phyloP scores from a whole-genome alignment of 2,329 filamentous ascomycete genomes.

The Scorias spongiosa region DNA sequence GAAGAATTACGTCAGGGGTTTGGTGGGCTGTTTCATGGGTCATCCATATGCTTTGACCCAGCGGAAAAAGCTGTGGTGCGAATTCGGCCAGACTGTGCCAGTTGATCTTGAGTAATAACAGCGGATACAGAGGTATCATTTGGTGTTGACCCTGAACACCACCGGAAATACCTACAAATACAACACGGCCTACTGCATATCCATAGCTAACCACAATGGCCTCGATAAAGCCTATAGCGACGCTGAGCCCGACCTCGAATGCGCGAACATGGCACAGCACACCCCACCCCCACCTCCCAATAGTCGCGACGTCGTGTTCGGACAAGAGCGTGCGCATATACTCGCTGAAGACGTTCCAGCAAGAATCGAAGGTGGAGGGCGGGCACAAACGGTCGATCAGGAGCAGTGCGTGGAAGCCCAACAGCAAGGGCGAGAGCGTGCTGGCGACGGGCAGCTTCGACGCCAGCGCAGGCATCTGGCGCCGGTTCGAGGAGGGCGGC shows the following conservation, averaged over 20 bases:
- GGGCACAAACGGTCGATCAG: conserved; percentile 88
- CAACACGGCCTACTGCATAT: too few species aligned
- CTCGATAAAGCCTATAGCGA: conserved; percentile 31
- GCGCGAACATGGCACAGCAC: conserved; percentile 69
- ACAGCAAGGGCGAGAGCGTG: conserved; percentile 48
- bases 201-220: conserved; percentile 4
- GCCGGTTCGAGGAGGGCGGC: conserved; percentile 47
- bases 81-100: too few species aligned
- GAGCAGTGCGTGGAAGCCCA: conserved; percentile 73
- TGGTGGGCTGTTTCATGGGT: too few species aligned
- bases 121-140: too few species aligned
- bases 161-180: too few species aligned
- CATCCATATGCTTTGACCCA: too few species aligned
- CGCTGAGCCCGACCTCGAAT: conserved; percentile 36
- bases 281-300: conserved; percentile 73
- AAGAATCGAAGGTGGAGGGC: conserved; percentile 65
- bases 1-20: too few species aligned
- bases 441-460: conserved; percentile 91
- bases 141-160: too few species aligned
- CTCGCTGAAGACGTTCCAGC: conserved; percentile 64
- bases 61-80: too few species aligned
- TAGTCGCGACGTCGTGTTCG: conserved; percentile 76
- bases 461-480: conserved; percentile 59
- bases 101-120: too few species aligned
- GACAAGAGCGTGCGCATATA: conserved; percentile 81